Evolutionary conservation across 805 yeast species (phyloP).

Genomic region (Candida koratica): DNA sequence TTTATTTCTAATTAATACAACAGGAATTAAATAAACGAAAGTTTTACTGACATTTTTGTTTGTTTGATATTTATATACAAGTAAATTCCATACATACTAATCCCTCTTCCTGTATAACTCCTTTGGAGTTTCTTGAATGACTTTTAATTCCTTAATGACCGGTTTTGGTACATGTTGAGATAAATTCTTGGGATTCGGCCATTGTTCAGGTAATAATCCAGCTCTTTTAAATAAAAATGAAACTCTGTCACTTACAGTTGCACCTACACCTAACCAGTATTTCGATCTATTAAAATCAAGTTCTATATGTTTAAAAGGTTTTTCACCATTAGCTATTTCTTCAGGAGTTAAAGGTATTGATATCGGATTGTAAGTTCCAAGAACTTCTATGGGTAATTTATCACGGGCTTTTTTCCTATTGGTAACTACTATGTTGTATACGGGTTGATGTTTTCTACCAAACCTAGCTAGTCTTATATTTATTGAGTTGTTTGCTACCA

Average conservation of each 20-base stretch:
- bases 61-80: slow-evolving; percentile 5
- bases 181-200: slow-evolving; percentile 51
- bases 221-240: slow-evolving; percentile 72
- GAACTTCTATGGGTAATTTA: slow-evolving; percentile 85
- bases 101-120: slow-evolving; percentile 33
- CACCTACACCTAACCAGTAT: slow-evolving; percentile 97
- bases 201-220: slow-evolving; percentile 58
- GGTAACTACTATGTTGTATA: slow-evolving; percentile 89
- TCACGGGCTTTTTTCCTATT: slow-evolving; percentile 75
- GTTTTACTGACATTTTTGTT: no score
- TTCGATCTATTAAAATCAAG: slow-evolving; percentile 86
- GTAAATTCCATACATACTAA: neutral
- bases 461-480: slow-evolving; percentile 89
- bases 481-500: slow-evolving; percentile 39
- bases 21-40: no score
- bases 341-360: slow-evolving; percentile 65
- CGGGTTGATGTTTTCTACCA: slow-evolving; percentile 84
- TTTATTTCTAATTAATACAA: neutral
- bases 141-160: slow-evolving; percentile 23
- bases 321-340: slow-evolving; percentile 52
- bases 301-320: slow-evolving; percentile 72
- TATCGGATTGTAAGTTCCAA: slow-evolving; percentile 88
- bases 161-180: slow-evolving; percentile 31
- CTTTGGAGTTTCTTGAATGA: slow-evolving; percentile 30
- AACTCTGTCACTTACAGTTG: slow-evolving; percentile 86